Percentiles rank a stretch among this genome's conserved stretches.
Evolutionary conservation across 1,284 basidiomycete species (phyloP).

Genomic region (Puccinia hordei): DNA sequence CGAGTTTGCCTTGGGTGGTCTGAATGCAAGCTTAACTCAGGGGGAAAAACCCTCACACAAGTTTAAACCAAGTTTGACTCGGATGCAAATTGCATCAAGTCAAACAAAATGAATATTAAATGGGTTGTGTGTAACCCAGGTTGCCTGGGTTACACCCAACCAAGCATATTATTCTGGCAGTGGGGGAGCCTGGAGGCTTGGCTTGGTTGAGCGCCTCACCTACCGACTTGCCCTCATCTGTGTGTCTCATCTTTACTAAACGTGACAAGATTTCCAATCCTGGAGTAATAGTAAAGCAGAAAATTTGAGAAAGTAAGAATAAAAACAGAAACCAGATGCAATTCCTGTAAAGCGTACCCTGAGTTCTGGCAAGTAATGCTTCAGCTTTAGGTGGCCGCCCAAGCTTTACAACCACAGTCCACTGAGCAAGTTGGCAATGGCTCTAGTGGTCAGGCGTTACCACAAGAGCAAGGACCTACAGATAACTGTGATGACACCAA

Average conservation of each 20-base stretch:
- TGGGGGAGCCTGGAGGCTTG: slow-evolving; percentile 66
- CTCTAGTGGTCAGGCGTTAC: slow-evolving; percentile 5
- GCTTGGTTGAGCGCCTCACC: slow-evolving; percentile 66
- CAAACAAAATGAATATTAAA: no score
- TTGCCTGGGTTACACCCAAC: no score
- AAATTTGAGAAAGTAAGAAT: background rate
- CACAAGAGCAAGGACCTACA: background rate
- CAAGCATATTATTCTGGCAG: no score
- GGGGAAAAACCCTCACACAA: no score
- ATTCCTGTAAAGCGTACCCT: slow-evolving; percentile 67
- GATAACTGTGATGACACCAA: background rate
- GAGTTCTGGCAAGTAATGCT: slow-evolving; percentile 81
- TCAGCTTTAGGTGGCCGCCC: slow-evolving; percentile 77
- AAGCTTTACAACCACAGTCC: background rate
- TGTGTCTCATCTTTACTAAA: slow-evolving; percentile 84
- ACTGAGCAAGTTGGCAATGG: slow-evolving; percentile 17
- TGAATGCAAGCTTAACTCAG: no score
- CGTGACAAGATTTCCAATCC: slow-evolving; percentile 80
- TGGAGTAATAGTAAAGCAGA: slow-evolving; percentile 58
- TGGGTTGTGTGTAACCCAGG: no score
- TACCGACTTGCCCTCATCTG: slow-evolving; percentile 77
- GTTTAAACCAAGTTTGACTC: no score
- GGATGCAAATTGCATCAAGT: no score
- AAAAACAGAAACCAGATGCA: background rate
- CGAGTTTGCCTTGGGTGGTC: no score